Base-by-base conservation (phyloP, 2,329 filamentous ascomycete genomes). In the Phoma sp. region DNA sequence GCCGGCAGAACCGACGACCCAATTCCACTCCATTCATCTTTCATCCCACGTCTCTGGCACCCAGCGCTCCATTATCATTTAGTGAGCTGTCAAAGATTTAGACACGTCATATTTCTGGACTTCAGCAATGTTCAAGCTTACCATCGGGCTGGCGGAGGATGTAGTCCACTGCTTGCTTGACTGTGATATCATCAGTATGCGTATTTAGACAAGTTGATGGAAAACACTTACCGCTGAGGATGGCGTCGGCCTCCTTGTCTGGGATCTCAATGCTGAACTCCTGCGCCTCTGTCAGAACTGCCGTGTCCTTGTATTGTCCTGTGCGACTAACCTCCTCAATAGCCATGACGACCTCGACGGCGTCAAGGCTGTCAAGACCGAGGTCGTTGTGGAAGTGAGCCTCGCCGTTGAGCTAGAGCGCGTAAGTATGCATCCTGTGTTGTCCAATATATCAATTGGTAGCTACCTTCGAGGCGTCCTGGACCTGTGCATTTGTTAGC, bases 301-400 rank as follows among this genome's bases (percentile, higher is more conserved):
- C 25, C 38, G 47, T 18, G 18, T 40, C 35, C 60, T 11, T 36
- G 7, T 22, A 41, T 23, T 39, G 25, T n/a, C 37, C 40, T 33
- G 24, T 46, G 53, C 61, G 50, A 67, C 78, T 62, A 79, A 92
- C 89, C 88, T 99, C 95, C 86, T 99, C 95, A 80, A 99, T 98
- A 65, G 95, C 95, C 95, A 99, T 99, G 70, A 99, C 95, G 66
- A 99, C 95, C 84, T 99, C 95, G 62, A 99, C 95, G 61, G 95
- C 97, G 78, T 99, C 95, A 78, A 99, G 86, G 80, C 90, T 96
- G 83, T 99, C 95, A 71, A 99, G 83, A 64, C 93, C 95, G 62
- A 99, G 89, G 80, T 99, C 93, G 78, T 97, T 98, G 75, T 91
- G 85, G 81, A 99, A 99, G 85, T 98, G 93, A 55, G 93, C 89